Evolutionary conservation across 192 early-diverging fungal genomes (phyloP), one percentile per base, ranked within the genome.

Genomic region (Martensiomyces pterosporus): DNA sequence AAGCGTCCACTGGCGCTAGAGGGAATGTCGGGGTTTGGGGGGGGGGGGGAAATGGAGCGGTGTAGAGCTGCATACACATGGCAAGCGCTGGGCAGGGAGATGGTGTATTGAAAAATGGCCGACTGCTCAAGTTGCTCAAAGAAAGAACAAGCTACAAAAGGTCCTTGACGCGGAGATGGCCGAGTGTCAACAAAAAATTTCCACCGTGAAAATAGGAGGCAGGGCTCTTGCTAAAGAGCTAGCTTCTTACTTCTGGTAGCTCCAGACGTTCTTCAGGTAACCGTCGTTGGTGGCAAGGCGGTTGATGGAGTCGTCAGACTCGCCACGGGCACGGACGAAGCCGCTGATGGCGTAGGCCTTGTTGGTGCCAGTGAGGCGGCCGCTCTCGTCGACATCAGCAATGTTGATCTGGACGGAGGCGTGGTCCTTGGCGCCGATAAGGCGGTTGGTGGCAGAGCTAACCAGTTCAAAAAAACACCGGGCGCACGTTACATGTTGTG

Each of bases 371-470:
- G 79, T 85, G 64, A 79, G 62, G 54, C 77, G 79, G 54, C 93
- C 93, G 41, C 79, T 80, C 46, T 82, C 89, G 64, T 97, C 86
- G 48, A 97, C 92, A 54, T 92, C 90, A 51, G 78, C 92, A 64
- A 97, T 76, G 87, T 92, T 97, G 84, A 98, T 83, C 79, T 97
- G 96, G 78, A 99, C 88, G 25, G 92, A 85, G 43, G 94, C 87
- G 82, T 99, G 96, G 80, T 99, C 96, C 86, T 97, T 96, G 80
- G 96, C 87, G 60, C 80, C 86, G 76, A 99, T 96, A 49, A 99
- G 83, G 69, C 96, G 92, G 80, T 90, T 90, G 67, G 94, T 99
- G 75, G 92, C 94, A 42, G 93, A 93, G 91, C 89, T 67, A 67
- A 2, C 16, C 23, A 25, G 1, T 19, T 1, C 13, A 19, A 60